These are phyloP conservation scores for Endothia cerciana DNA, from an alignment of 2,329 filamentous ascomycete species.

Conservation along the genomic window DNA sequence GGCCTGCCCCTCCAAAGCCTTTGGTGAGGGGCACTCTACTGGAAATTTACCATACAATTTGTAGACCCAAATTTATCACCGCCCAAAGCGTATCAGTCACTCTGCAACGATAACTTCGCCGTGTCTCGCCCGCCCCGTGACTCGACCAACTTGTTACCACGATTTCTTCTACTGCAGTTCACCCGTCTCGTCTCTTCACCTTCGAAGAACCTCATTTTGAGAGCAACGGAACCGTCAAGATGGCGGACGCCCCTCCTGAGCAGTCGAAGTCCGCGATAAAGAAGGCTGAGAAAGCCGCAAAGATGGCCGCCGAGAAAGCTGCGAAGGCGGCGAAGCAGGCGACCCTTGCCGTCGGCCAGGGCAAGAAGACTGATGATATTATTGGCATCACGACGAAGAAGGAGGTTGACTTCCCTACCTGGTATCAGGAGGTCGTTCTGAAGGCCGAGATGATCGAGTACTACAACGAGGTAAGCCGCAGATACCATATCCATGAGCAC, in stretches of 20 bases:
- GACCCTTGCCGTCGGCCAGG: constrained; percentile 55
- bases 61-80: constrained; percentile 12
- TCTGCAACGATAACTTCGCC: constrained; percentile 1
- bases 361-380: constrained; percentile 67
- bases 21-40: constrained; percentile 9
- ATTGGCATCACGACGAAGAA: constrained; percentile 90
- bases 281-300: constrained; percentile 68
- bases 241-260: constrained; percentile 38
- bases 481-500: background rate
- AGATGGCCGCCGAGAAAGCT: constrained; percentile 64
- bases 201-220: constrained; percentile 3
- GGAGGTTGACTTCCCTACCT: constrained; percentile 75
- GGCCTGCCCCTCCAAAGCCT: constrained; percentile 12
- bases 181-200: background rate
- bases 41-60: constrained; percentile 5
- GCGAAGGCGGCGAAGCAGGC: constrained; percentile 64
- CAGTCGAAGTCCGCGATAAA: constrained; percentile 67
- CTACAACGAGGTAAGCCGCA: constrained; percentile 58
- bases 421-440: constrained; percentile 97
- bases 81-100: constrained; percentile 3
- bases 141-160: constrained; percentile 12
- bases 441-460: constrained; percentile 99
- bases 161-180: background rate
- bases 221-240: constrained; percentile 29
- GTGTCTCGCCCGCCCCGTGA: constrained; percentile 10